Evolutionary conservation across 1,284 basidiomycete species (phyloP).

Genomic region (Schizopora paradoxa): DNA sequence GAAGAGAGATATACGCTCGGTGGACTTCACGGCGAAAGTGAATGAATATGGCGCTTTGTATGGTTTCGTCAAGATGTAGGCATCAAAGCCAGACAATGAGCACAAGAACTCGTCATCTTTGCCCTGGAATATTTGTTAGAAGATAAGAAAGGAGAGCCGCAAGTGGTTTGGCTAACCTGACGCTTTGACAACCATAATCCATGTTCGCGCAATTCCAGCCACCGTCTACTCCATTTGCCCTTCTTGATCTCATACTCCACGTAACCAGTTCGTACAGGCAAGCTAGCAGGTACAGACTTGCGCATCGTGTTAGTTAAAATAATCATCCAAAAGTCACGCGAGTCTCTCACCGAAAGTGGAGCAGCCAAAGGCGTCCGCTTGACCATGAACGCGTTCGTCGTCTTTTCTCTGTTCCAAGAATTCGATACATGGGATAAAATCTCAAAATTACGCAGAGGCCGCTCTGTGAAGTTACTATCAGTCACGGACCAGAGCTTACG

Average conservation of each 20-base stretch:
- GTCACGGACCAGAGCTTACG: conserved; percentile 6
- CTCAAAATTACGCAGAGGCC: conserved; percentile 82
- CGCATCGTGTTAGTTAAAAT: conserved; percentile 16
- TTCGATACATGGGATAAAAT: conserved; percentile 64
- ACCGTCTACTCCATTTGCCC: conserved; percentile 90
- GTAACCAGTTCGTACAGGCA: conserved; percentile 67
- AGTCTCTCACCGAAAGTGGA: conserved; percentile 50
- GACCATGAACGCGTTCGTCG: conserved; percentile 71
- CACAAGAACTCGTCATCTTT: conserved; percentile 80
- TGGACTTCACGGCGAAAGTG: conserved; percentile 82
- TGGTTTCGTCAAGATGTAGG: conserved; percentile 66
- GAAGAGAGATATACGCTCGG: conserved; percentile 78
- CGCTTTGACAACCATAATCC: conserved; percentile 82
- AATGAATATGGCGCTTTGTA: conserved; percentile 75
- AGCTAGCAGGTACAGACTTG: conserved; percentile 64
- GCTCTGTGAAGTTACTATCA: conserved; percentile 46
- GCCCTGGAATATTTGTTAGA: conserved; percentile 42
- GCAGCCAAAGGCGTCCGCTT: conserved; percentile 62
- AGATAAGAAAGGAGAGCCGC: conserved; percentile 4
- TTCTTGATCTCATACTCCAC: conserved; percentile 83
- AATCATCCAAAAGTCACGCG: conserved; percentile 2
- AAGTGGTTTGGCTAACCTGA: conserved; percentile 57
- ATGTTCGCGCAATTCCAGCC: conserved; percentile 80
- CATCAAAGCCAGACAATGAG: conserved; percentile 80
- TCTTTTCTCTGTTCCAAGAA: conserved; percentile 79